Percentiles rank a stretch among this genome's conserved stretches.
Conservation (phyloP, 1,139 yeast species). For the Candida tetrigidarum region DNA sequence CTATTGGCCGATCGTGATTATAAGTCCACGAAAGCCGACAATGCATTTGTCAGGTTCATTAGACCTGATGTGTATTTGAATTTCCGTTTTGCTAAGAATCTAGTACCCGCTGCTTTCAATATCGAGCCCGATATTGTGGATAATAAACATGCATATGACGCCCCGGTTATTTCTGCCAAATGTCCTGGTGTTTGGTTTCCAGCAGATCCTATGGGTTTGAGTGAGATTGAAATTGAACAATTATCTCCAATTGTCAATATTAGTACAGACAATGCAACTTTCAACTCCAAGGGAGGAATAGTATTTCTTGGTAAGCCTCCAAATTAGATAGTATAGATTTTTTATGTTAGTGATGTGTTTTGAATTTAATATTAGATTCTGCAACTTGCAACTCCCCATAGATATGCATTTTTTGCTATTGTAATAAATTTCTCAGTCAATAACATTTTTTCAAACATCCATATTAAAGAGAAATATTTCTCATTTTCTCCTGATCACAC, state of each 20-base stretch:
- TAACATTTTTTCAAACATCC: too few species aligned
- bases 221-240: constrained; percentile 58
- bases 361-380: too few species aligned
- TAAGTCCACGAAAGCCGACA: constrained; percentile 32
- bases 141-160: constrained; percentile 55
- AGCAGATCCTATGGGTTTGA: constrained; percentile 80
- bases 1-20: constrained; percentile 59
- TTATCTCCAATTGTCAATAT: constrained; percentile 50
- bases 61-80: constrained; percentile 69
- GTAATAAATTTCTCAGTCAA: constrained; percentile 25
- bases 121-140: constrained; percentile 33
- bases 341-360: too few species aligned
- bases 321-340: constrained; percentile 15
- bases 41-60: constrained; percentile 50
- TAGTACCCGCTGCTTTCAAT: constrained; percentile 56
- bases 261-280: constrained; percentile 67
- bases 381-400: too few species aligned
- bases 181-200: constrained; percentile 90
- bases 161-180: constrained; percentile 69
- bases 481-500: background rate
- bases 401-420: constrained; percentile 32
- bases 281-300: constrained; percentile 62
- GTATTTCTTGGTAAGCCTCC: constrained; percentile 67
- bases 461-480: too few species aligned
- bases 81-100: constrained; percentile 54